Evolutionary conservation across 768 basidiomycete genomes (phyloP), one percentile per base, ranked within the genome.

Genomic region (Leccinum broughii): DNA sequence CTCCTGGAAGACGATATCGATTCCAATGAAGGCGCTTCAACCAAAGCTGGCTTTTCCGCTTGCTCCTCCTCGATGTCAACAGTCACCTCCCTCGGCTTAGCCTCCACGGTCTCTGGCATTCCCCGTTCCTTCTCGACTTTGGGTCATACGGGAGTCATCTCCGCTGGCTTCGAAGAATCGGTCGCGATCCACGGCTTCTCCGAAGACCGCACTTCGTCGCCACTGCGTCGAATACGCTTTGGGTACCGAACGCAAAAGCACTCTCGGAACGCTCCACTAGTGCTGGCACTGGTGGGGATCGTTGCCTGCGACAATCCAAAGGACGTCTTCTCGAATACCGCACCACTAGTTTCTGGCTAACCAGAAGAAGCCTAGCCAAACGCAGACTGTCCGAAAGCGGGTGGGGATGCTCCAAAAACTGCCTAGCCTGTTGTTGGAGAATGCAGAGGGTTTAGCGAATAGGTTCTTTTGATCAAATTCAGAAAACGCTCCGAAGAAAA

Each of bases 1-100:
- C 72, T 68, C 28, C 64, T 64, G 6, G 68, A 65, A 7, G 81
- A 83, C n/a, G 75, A 81, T 49, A 81, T 70, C 37, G 72, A 78
- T 28, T 66, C 71, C 49, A 65, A 56, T 1, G 70, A 72, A 34
- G 61, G 57, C 35, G 64, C 62, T 26, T 59, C 62, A 28, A 49
- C 26, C 6, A 20, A n/a, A 15, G 61, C 10, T 11, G 55, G 20
- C 15, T 61, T 63, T 9, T 54, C 22, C 20, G 50, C 34, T 13
- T 35, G 32, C 6, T 56, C 63, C 17, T 60, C 67, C 44, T 65
- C 61, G 20, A 26, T 53, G 26, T 46, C 54, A 30, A 15, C 41
- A 6, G 55, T 10, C 15, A 34, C 50, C 32, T 60, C 60, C 4
- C n/a, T 56, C 24, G 50, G 10, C 41, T 58, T 59, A 2, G n/a